Evolutionary conservation across 768 basidiomycete species (phyloP).

Genomic region (Paxillus involutus): DNA sequence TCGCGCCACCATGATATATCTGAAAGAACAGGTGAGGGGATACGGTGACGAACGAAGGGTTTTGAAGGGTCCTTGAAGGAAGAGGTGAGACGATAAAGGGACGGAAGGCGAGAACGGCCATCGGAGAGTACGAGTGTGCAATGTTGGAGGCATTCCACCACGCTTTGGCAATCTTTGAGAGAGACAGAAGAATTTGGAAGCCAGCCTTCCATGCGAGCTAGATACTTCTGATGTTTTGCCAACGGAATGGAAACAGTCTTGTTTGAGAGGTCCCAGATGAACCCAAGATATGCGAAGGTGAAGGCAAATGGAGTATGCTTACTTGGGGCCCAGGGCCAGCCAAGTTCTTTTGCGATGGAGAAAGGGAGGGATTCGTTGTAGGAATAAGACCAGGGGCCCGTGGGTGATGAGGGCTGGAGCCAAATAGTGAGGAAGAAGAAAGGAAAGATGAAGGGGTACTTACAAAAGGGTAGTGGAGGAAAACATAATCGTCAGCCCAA

Average conservation of each 20-base stretch:
- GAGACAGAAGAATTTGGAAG: not conserved
- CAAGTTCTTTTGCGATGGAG: not conserved
- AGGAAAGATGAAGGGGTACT: too few species aligned
- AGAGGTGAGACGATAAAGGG: not conserved
- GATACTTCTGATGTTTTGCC: not conserved
- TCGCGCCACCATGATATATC: not conserved
- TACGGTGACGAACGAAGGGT: not conserved
- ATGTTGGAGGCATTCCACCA: not conserved
- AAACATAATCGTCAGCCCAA: constrained; percentile 37
- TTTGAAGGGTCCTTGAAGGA: not conserved
- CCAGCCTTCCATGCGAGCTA: not conserved
- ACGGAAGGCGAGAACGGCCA: not conserved
- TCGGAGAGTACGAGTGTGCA: not conserved
- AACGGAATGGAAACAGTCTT: not conserved
- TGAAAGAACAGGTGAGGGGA: not conserved
- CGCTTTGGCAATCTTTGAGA: not conserved
- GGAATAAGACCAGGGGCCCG: not conserved
- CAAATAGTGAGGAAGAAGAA: too few species aligned
- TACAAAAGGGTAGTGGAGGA: not conserved
- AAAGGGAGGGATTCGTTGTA: not conserved
- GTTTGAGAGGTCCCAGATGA: not conserved
- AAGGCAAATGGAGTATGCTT: not conserved
- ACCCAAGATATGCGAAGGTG: not conserved
- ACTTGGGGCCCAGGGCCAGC: not conserved
- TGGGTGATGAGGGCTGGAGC: not conserved